Evolutionary conservation across 2,329 filamentous ascomycete species (phyloP).

Genomic region (Bipolaris gigantea): DNA sequence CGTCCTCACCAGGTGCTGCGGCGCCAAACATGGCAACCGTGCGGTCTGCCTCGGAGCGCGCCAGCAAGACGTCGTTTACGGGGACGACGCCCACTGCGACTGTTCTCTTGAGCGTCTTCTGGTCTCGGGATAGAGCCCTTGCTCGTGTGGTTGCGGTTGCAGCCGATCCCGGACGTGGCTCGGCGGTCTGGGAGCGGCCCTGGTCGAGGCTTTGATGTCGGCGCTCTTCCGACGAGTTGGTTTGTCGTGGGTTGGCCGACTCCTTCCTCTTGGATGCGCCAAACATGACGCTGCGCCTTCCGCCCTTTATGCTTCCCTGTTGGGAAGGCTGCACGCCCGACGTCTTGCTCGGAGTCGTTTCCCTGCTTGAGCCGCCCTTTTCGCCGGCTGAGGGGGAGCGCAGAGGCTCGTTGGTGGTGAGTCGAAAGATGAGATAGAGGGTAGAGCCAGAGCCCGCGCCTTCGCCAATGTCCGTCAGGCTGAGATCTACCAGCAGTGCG

Average conservation of each 20-base stretch:
- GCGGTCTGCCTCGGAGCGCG: slow-evolving; percentile 72
- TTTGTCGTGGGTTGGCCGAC: slow-evolving; percentile 31
- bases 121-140: slow-evolving; percentile 41
- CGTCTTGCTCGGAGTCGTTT: slow-evolving; percentile 28
- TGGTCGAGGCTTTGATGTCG: slow-evolving; percentile 30
- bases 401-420: slow-evolving; percentile 63
- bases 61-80: slow-evolving; percentile 73
- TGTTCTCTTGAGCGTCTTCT: slow-evolving; percentile 64
- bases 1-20: slow-evolving; percentile 42
- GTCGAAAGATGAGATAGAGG: slow-evolving; percentile 80
- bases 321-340: slow-evolving; percentile 35
- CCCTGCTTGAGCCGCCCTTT: slow-evolving; percentile 31
- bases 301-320: slow-evolving; percentile 45
- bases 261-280: slow-evolving; percentile 58
- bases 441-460: slow-evolving; percentile 67
- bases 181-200: slow-evolving; percentile 25
- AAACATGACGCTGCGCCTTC: slow-evolving; percentile 65
- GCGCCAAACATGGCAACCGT: slow-evolving; percentile 77
- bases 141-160: slow-evolving; percentile 33
- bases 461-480: slow-evolving; percentile 71
- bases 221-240: slow-evolving; percentile 20
- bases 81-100: slow-evolving; percentile 78
- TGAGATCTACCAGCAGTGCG: slow-evolving; percentile 86
- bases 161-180: slow-evolving; percentile 34
- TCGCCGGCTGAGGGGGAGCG: slow-evolving; percentile 33